Base-by-base conservation (phyloP, 2,329 filamentous ascomycete species). In the Pezizomycotina sp. region DNA sequence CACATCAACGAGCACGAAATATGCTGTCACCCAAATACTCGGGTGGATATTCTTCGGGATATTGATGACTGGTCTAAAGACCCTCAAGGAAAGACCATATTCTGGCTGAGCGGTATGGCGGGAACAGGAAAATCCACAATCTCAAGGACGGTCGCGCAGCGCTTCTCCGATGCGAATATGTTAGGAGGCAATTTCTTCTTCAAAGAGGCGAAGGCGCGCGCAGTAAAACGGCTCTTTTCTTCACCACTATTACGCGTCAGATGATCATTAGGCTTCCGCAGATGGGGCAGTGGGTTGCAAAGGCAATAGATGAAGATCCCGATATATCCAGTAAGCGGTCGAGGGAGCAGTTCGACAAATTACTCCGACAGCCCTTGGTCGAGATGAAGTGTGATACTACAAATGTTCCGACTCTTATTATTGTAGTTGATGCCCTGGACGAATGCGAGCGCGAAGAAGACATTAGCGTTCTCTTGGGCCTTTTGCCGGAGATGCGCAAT, bases 101-200 rank as follows among this genome's bases (percentile, higher is more conserved):
- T 49, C 33, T 61, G 54, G 58, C 48, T 61, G 5, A 51, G 50
- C n/a, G 56, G 58, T 6, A 50, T 56, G 49, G 56, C 56, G 3
- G 57, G 57, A n/a, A 55, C 51, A 5, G 53, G 54, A 21, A 57
- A 56, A 34, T 56, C 54, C 2, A 58, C 55, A 2, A 53, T 59
- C 32, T 49, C 56, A 18, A 49, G 53, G n/a, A 59, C 54, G 6
- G 36, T 60, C 10, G 52, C 56, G 19, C 42, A 42, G n/a, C 37
- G 9, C 4, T 34, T 53, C 18, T 36, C 39, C 8, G 36, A 48
- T 2, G 39, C 40, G 5, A 23, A 42, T 5, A 14, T 42, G 12
- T 51, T 60, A 26, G 53, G 50, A 13, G 56, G 55, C 2, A 60
- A 54, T 39, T 64, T 65, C 44, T 63, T 63, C 49, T 65, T 65